Evolutionary conservation across 2,329 filamentous ascomycete genomes (phyloP).

Genomic region (Beauveria pseudobassiana): DNA sequence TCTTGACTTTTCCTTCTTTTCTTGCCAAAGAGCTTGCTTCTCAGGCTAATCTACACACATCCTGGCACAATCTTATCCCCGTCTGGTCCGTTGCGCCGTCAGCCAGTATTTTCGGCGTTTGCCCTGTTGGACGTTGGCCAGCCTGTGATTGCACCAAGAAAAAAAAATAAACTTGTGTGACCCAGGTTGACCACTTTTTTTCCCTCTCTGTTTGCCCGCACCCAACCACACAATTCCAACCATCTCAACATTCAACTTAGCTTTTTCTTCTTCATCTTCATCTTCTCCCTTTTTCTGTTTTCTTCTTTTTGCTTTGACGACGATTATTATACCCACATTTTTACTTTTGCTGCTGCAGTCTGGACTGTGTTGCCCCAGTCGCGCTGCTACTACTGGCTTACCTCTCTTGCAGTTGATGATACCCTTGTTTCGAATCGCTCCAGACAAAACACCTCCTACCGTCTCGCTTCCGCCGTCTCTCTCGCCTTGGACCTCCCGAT

Average conservation of each 20-base stretch:
- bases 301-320: slow-evolving; percentile 5
- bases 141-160: not conserved
- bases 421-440: slow-evolving; percentile 9
- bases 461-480: not conserved
- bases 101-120: not conserved
- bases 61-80: too few species aligned
- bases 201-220: not conserved
- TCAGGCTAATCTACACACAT: too few species aligned
- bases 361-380: not conserved
- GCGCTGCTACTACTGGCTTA: not conserved
- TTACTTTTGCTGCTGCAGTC: not conserved
- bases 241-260: not conserved
- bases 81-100: not conserved
- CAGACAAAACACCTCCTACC: not conserved
- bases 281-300: not conserved
- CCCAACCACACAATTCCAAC: not conserved
- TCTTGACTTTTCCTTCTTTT: too few species aligned
- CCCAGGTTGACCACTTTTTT: not conserved
- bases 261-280: slow-evolving; percentile 4
- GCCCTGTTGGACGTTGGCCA: not conserved
- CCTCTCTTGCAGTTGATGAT: slow-evolving; percentile 6
- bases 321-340: not conserved
- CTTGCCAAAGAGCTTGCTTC: too few species aligned
- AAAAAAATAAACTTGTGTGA: not conserved
- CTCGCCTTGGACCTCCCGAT: not conserved